Evolutionary conservation across 2,329 filamentous ascomycete genomes (phyloP).

Genomic region (Neonectria neomacrospora): DNA sequence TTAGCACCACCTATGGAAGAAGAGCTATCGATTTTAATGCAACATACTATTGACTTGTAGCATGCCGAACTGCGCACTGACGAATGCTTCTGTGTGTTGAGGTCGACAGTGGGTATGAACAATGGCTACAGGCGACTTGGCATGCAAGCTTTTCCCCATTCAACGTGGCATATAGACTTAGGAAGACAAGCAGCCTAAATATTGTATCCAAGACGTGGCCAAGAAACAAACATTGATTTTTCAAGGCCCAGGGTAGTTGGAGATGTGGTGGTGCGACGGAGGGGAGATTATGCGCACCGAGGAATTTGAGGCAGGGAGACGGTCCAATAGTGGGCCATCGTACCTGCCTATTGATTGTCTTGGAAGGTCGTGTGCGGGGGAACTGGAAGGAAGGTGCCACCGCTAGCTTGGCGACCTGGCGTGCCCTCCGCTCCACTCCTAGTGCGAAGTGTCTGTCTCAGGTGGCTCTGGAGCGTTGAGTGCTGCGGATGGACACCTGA

Average conservation of each 20-base stretch:
- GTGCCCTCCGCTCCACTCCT: background rate
- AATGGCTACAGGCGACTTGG: background rate
- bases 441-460: conserved; percentile 19
- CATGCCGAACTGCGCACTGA: background rate
- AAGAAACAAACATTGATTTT: conserved; percentile 24
- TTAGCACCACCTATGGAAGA: conserved; percentile 11
- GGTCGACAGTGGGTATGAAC: background rate
- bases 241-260: conserved; percentile 6
- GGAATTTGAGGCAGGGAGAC: background rate
- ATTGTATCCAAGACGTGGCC: background rate
- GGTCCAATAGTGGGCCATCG: background rate
- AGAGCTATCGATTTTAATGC: background rate
- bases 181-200: background rate
- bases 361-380: conserved; percentile 25
- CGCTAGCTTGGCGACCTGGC: conserved; percentile 15
- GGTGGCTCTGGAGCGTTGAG: conserved; percentile 20
- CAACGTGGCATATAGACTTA: background rate
- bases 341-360: background rate
- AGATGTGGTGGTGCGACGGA: conserved; percentile 17
- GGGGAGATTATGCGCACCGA: conserved; percentile 11
- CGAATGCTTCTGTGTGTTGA: background rate
- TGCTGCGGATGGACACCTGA: conserved; percentile 13
- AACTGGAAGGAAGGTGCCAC: conserved; percentile 12
- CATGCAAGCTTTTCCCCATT: background rate
- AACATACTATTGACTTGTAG: background rate